A percentile compares a stretch with the other conserved stretches of the same genome.
phyloP scores from a whole-genome alignment of 2,329 filamentous ascomycete genomes.

The Dryadomyces quercus-mongolicae region DNA sequence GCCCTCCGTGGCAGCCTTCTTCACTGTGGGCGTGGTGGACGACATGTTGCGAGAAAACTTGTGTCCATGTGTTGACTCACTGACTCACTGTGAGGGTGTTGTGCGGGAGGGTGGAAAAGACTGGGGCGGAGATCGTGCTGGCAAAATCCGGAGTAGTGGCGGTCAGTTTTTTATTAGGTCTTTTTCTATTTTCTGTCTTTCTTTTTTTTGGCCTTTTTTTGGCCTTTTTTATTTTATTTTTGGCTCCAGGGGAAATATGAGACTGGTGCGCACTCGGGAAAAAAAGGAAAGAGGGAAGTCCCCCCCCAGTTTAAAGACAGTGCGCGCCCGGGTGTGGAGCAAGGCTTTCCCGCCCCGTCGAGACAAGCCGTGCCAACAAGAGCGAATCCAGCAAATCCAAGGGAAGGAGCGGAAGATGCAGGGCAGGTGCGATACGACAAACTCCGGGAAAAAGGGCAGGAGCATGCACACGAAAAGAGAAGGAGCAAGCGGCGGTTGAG shows the following conservation, averaged over 20 bases:
- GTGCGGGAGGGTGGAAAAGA: neutral
- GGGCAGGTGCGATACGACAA: neutral
- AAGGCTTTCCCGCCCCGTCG: neutral
- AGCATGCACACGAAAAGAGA: neutral
- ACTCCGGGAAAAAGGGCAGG: neutral
- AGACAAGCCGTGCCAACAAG: too few relatives aligned
- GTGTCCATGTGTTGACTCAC: neutral
- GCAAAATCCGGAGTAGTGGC: neutral
- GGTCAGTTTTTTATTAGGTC: neutral
- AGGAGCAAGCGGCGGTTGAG: neutral
- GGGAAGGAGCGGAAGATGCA: neutral
- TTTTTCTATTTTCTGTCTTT: neutral
- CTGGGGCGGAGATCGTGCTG: too few relatives aligned
- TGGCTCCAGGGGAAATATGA: neutral
- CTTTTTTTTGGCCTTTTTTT: neutral
- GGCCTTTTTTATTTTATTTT: neutral
- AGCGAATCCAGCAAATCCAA: neutral
- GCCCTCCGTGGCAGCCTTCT: slow-evolving; percentile 66
- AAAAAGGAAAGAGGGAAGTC: slow-evolving; percentile 1
- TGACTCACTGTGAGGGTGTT: neutral
- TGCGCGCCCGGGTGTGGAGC: neutral
- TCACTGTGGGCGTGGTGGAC: slow-evolving; percentile 31
- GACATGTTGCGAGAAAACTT: slow-evolving; percentile 18
- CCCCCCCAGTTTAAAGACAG: neutral
- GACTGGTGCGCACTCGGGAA: neutral